Base-by-base conservation (phyloP, 2,329 filamentous ascomycete species). In the Cadophora sp. region DNA sequence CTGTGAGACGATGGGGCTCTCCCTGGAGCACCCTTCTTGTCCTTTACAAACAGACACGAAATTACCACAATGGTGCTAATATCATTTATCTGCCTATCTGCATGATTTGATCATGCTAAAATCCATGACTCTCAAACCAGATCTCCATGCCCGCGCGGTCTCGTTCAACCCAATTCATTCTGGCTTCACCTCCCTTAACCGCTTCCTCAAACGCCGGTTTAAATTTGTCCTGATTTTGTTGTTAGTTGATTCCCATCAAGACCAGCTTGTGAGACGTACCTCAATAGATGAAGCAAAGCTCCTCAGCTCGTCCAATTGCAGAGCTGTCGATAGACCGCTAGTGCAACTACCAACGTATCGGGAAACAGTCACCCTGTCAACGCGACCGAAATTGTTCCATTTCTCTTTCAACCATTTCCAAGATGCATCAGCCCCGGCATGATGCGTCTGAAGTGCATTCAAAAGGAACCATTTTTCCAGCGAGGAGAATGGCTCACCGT, bases 111-210 rank as follows among this genome's bases (percentile, higher is more conserved):
- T n/a, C n/a, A n/a, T n/a, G n/a, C n/a, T n/a, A 51, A 27, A 51
- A 51, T 27, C 48, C 48, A 26, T 51, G 48, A 8, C 11, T 11
- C 27, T 14, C 24, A 14, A 51, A 3, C 48, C 48, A 51, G 5
- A 5, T 26, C 27, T 51, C 48, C 24, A 51, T 24, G 27, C 22
- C 48, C 14, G 48, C 9, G 27, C 14, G 48, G 27, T 51, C 48
- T 51, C 48, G 48, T 51, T 51, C 48, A 51, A 51, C 11, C 48
- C 48, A 51, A 14, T 51, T 51, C 48, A 51, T 51, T 11, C 48
- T 51, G 2, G 48, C 48, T 51, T 27, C 24, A 51, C 26, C 14
- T 14, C 48, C 48, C 48, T 5, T 12, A 5, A 6, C 9, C 26
- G 22, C 48, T 27, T 51, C 48, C 48, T 51, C 48, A 11, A 51